Conservation (phyloP, 768 basidiomycete genomes). For the Lactifluus volemus region DNA sequence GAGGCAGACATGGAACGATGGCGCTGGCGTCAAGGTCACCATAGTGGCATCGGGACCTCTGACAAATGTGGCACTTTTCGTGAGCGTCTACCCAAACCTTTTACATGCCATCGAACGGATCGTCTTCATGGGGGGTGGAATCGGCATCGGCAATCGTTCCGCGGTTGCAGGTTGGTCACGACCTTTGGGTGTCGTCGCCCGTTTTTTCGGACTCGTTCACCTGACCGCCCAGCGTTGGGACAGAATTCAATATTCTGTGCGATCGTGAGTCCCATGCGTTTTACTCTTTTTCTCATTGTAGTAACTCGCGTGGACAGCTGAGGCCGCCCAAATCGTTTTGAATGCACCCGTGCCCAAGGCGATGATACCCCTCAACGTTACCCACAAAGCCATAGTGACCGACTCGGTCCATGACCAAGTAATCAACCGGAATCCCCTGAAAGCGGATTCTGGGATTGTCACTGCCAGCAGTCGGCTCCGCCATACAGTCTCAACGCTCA, state of each 20-base stretch:
- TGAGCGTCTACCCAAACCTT: constrained; percentile 39
- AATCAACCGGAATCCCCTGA: constrained; percentile 29
- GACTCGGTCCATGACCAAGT: constrained; percentile 42
- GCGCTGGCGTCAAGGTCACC: constrained; percentile 50
- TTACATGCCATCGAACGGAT: constrained; percentile 53
- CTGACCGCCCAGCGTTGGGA: neutral
- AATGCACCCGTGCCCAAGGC: constrained; percentile 55
- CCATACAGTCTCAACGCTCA: constrained; percentile 63
- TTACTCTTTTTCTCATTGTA: neutral
- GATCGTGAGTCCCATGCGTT: constrained; percentile 50
- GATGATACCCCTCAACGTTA: constrained; percentile 86
- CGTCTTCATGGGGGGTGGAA: constrained; percentile 89
- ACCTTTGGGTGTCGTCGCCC: neutral
- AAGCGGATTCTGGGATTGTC: constrained; percentile 10
- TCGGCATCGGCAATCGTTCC: constrained; percentile 75
- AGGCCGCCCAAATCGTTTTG: constrained; percentile 76
- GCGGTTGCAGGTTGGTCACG: constrained; percentile 50
- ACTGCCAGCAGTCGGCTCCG: constrained; percentile 42
- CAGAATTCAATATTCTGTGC: constrained; percentile 75
- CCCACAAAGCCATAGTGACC: constrained; percentile 77
- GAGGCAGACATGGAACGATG: constrained; percentile 45
- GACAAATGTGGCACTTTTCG: constrained; percentile 58
- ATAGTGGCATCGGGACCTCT: constrained; percentile 75
- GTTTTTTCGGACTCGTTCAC: constrained; percentile 5
- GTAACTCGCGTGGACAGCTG: constrained; percentile 36